phyloP scores from a whole-genome alignment of 2,329 filamentous ascomycete species.

The Colletotrichum sojae region DNA sequence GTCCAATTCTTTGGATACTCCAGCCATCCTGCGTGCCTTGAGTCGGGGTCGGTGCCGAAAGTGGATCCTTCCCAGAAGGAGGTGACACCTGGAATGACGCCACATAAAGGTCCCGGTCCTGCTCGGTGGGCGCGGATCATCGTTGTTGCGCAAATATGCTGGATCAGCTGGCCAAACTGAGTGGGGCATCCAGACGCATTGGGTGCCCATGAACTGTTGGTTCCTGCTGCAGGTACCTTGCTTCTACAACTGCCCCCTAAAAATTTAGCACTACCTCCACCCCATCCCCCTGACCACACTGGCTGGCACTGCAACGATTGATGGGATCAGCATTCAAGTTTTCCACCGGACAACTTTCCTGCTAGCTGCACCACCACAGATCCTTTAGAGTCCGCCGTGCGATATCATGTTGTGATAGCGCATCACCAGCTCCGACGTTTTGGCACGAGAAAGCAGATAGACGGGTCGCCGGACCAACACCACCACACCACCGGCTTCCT shows the following conservation, averaged over 20 bases:
- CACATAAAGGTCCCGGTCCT: neutral
- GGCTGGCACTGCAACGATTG: slow-evolving; percentile 19
- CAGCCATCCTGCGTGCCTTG: neutral
- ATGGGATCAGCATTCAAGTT: slow-evolving; percentile 39
- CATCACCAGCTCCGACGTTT: slow-evolving; percentile 18
- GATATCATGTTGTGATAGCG: slow-evolving; percentile 26
- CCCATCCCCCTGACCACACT: slow-evolving; percentile 25
- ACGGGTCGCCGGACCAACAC: slow-evolving; percentile 3
- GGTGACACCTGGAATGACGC: slow-evolving; percentile 14
- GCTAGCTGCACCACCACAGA: slow-evolving; percentile 32
- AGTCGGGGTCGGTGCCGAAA: slow-evolving; percentile 11
- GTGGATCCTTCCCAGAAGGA: neutral
- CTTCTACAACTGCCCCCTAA: slow-evolving; percentile 31
- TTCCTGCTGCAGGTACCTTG: slow-evolving; percentile 42
- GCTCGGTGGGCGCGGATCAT: slow-evolving; percentile 27
- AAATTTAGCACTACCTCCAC: slow-evolving; percentile 29
- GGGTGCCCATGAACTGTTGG: slow-evolving; percentile 39
- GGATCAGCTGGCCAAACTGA: slow-evolving; percentile 36
- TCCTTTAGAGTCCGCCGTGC: slow-evolving; percentile 24
- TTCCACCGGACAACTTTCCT: slow-evolving; percentile 26
- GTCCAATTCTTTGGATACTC: neutral
- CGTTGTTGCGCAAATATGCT: slow-evolving; percentile 29
- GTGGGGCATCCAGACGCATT: slow-evolving; percentile 26
- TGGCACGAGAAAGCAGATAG: slow-evolving; percentile 12
- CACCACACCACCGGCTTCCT: slow-evolving; percentile 10